Evolutionary conservation across 352 stramenopile genomes (phyloP), one percentile per base, ranked within the genome.

Genomic region (Phytophthora citricola): DNA sequence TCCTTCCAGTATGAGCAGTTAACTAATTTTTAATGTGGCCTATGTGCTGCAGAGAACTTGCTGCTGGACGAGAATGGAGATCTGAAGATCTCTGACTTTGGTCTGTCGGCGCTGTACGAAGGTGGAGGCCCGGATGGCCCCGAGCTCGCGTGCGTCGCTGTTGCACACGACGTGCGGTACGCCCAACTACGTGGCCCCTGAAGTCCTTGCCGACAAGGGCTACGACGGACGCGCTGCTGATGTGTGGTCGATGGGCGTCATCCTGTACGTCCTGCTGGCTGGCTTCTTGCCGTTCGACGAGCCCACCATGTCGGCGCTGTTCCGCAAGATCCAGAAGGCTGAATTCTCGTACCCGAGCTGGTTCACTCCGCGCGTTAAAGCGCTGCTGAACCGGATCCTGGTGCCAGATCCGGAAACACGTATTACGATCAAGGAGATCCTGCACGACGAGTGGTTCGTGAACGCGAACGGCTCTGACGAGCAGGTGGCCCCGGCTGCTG

Each of bases 1-100:
- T 34, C 11, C 31, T 10, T 44, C 10, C 11, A 17, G 1, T 20
- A 10, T 22, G 7, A 32, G 9, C 12, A n/a, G 15, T n/a, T 50
- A 45, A 17, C n/a, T 63, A 44, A 56, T 34, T 15, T 5, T 27
- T 14, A 8, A 50, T 59, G 17, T 48, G 43, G 22, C 20, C 17
- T 47, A 11, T 12, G 61, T 71, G 26, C 39, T 73, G 39, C 66
- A 73, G 93, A 98, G 62, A 99, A 99, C 72, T 71, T 99, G 58
- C 83, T 99, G 24, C 78, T 99, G 20, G 97, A 99, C 62, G 84
- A 97, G 50, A 90, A 98, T 78, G 88, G 91, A 74, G 98, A 98
- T 66, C 77, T 99, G 14, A 99, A 99, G 79, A 99, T 99, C 76
- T 98, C 94, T 45, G 98, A 99, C 79, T 99, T 99, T 88, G 97